Base-by-base conservation (phyloP, 2,329 filamentous ascomycete genomes). In the Calonectria leucothoes region DNA sequence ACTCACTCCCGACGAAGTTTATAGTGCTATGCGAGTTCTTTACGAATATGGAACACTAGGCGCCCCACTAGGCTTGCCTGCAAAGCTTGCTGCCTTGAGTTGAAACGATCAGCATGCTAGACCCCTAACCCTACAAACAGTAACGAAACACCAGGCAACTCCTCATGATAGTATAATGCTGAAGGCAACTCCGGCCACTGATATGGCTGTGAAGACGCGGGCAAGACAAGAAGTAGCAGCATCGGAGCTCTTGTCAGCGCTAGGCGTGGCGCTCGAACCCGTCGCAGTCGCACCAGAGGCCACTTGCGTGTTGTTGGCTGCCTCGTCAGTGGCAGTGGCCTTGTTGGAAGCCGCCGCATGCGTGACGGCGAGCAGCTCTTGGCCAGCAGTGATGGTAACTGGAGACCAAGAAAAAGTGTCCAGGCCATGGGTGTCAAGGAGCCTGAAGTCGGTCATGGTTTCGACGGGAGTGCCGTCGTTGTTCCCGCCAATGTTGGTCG, bases 321-420 rank as follows among this genome's bases (percentile, higher is more conserved):
- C 29, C n/a, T 42, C 55, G 25, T 8, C 25, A 7, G 49, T 73
- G 31, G 35, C 25, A 6, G 48, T 33, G 10, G 70, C 31, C 45
- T 59, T 45, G 2, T 20, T 33, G 15, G 63, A 68, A 45, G 29
- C 37, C 1, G 29, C 37, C 1, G 66, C 52, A 33, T 45, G 23
- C 7, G 72, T 66, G 31, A 20, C n/a, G 12, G 55, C n/a, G 25
- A 74, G 73, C 1, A 70, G 39, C 25, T 70, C 73, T 23, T 65
- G 39, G 14, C 73, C 73, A 8, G 55, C 55, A 6, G 73, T 75
- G 49, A 75, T 75, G 20, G 67, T 73, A 11, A 75, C 55, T 17
- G 48, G n/a, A 15, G 25, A 31, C 23, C 70, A 73, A 11, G 14
- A 11, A 12, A 73, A 66, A 4, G 29, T 55, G 52, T 6, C 52